Evolutionary conservation across 169 alveolate genomes (phyloP), one percentile per base, ranked within the genome.

Genomic region (Plasmodium yoelii): DNA sequence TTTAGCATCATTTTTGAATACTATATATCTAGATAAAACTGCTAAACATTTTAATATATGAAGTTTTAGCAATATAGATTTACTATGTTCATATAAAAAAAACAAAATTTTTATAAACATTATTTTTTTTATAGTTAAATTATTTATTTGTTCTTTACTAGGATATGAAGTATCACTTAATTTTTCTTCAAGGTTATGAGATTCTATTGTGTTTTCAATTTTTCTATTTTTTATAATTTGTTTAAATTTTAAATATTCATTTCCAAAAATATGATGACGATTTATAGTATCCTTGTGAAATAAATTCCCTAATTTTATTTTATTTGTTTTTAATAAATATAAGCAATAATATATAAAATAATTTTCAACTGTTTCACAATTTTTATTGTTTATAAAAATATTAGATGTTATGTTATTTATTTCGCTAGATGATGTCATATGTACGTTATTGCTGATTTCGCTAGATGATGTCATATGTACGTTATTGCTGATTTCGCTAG

Each of bases 91-190:
- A 28, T 55, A 47, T 47, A 82, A 63, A 71, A 82, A 82, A 28
- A 65, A 82, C 28, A 82, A 26, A 15, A 82, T 42, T n/a, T 60
- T 82, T 53, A 82, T 65, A n/a, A 82, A 44, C 84, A 82, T 53
- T 0, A 82, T 59, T 67, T 34, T 67, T 28, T 67, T 19, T 47
- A 82, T n/a, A 34, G 19, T 68, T n/a, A 59, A 18, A 42, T 34
- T 34, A 7, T 34, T 34, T 34, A 4, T 4, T 10, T 64, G 26
- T 28, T 18, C 56, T 49, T 39, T 69, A 42, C 15, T 57, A 42
- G 87, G 0, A 3, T 56, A 28, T 22, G 8, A 34, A 13, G 42
- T 12, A n/a, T 57, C 67, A 34, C 63, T 15, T 8, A 42, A 64
- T 9, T 26, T 9, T 61, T 46, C 19, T 39, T 61, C 67, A 15